Conservation (phyloP, 352 stramenopile species). For the Globisporangium paroecandrum region DNA sequence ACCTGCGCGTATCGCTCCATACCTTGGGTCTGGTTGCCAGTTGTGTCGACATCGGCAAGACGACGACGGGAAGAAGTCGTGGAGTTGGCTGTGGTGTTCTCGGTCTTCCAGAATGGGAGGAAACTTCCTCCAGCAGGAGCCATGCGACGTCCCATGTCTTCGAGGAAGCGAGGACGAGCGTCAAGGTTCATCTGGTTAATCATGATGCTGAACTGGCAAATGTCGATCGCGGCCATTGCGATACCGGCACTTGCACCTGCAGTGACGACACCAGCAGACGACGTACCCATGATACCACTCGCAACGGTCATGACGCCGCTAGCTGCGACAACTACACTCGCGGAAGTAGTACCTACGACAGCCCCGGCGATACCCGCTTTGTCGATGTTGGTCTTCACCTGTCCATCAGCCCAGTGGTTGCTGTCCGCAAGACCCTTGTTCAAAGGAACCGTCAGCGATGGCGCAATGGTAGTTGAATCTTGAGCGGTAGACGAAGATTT, state of each 20-base stretch:
- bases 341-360: slow-evolving; percentile 53
- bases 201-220: slow-evolving; percentile 84
- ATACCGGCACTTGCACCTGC: slow-evolving; percentile 62
- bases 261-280: slow-evolving; percentile 54
- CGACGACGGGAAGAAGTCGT: slow-evolving; percentile 23
- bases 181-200: slow-evolving; percentile 85
- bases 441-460: slow-evolving; percentile 31
- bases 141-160: slow-evolving; percentile 78
- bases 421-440: slow-evolving; percentile 64
- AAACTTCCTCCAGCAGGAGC: slow-evolving; percentile 59
- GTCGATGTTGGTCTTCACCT: slow-evolving; percentile 56
- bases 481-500: slow-evolving; percentile 18
- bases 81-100: slow-evolving; percentile 7
- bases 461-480: slow-evolving; percentile 15
- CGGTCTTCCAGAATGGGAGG: slow-evolving; percentile 58
- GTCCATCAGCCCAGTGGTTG: slow-evolving; percentile 63
- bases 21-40: slow-evolving; percentile 40
- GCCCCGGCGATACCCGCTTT: slow-evolving; percentile 59
- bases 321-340: slow-evolving; percentile 55
- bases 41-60: slow-evolving; percentile 21
- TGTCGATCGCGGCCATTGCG: slow-evolving; percentile 64
- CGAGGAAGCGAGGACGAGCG: slow-evolving; percentile 60
- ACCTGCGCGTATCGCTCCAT: slow-evolving; percentile 80
- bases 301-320: slow-evolving; percentile 64
- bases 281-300: slow-evolving; percentile 50